Evolutionary conservation across 2,329 filamentous ascomycete species (phyloP).

Genomic region (Fusarium napiforme): DNA sequence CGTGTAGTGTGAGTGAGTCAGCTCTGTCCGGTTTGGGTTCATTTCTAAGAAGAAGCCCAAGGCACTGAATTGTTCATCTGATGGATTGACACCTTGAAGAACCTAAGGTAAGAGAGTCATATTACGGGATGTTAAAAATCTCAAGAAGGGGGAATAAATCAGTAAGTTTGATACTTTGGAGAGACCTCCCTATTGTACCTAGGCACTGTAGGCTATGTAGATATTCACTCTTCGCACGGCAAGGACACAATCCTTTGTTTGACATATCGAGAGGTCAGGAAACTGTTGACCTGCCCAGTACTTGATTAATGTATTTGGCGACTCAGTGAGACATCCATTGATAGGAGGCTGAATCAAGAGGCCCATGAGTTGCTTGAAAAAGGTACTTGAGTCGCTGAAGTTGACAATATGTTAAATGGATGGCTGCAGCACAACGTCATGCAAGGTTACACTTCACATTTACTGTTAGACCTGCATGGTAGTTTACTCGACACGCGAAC

Average conservation of each 20-base stretch:
- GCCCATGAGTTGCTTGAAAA: not conserved
- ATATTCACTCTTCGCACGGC: not conserved
- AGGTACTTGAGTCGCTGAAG: not conserved
- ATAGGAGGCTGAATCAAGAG: not conserved
- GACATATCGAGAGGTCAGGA: not conserved
- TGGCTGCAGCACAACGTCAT: slow-evolving; percentile 19
- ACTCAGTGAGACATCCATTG: not conserved
- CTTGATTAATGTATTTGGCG: no score
- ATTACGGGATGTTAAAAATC: not conserved
- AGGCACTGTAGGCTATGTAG: not conserved
- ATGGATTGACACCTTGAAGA: not conserved
- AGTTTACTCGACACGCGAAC: slow-evolving; percentile 2
- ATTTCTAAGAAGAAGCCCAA: not conserved
- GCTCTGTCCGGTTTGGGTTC: not conserved
- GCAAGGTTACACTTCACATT: slow-evolving; percentile 1
- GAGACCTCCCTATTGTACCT: not conserved
- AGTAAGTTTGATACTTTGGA: not conserved
- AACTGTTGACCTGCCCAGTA: not conserved
- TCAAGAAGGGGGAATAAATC: not conserved
- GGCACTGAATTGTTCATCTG: not conserved
- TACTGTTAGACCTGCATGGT: not conserved
- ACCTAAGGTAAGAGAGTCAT: not conserved
- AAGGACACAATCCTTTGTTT: not conserved
- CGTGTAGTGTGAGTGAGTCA: not conserved
- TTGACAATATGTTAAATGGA: not conserved